These are phyloP conservation scores for Pyrenula massariospora DNA, from an alignment of 495 filamentous ascomycete species.

Conservation along the genomic window DNA sequence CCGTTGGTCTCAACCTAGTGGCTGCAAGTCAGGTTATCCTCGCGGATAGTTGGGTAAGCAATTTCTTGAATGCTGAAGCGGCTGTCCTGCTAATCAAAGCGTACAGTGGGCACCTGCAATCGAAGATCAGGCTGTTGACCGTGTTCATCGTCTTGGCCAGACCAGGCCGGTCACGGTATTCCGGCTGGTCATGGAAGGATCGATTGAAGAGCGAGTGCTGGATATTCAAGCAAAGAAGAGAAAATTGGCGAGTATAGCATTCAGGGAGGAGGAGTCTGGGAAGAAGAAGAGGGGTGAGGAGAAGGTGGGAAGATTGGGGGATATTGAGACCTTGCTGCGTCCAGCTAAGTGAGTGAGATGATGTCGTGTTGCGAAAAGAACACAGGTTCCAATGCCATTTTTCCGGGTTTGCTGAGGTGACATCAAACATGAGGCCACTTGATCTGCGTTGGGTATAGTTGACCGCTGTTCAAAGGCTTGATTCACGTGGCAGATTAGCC, in stretches of 20 bases:
- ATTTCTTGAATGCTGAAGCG: no score
- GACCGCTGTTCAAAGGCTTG: no score
- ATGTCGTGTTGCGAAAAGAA: no score
- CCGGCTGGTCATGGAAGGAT: slow-evolving; percentile 71
- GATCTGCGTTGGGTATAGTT: no score
- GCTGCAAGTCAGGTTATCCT: slow-evolving; percentile 81
- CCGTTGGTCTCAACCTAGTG: slow-evolving; percentile 81
- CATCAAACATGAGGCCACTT: no score
- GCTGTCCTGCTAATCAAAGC: no score
- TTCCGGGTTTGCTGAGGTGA: no score
- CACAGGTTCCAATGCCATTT: no score
- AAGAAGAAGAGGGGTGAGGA: slow-evolving; percentile 33
- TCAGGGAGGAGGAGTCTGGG: slow-evolving; percentile 43
- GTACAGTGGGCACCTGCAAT: slow-evolving; percentile 94
- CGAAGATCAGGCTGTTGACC: slow-evolving; percentile 87
- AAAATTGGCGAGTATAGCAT: slow-evolving; percentile 64
- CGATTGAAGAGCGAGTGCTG: slow-evolving; percentile 77
- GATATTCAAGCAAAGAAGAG: slow-evolving; percentile 75
- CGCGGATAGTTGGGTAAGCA: slow-evolving; percentile 76
- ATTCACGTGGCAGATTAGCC: no score
- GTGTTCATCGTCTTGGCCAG: slow-evolving; percentile 82
- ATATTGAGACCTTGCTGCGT: slow-evolving; percentile 45
- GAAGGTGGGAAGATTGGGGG: slow-evolving; percentile 39
- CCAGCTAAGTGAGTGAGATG: no score
- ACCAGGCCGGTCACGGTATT: slow-evolving; percentile 67